Evolutionary conservation across 2,329 filamentous ascomycete genomes (phyloP).

Genomic region (Aureobasidium zeae): DNA sequence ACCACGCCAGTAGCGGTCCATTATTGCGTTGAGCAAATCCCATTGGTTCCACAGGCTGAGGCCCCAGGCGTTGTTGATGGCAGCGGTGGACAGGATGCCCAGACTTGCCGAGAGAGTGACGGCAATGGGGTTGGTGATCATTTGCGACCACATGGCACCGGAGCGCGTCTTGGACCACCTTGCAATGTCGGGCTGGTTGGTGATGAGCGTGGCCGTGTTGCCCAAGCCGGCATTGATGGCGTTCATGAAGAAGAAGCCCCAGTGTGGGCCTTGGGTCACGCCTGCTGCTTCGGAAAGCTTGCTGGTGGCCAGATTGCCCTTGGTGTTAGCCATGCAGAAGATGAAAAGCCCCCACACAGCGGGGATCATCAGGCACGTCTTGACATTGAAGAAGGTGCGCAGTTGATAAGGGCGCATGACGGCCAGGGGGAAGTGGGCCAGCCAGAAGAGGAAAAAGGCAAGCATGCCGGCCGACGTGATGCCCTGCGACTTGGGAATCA

Average conservation of each 20-base stretch:
- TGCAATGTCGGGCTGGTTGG: slow-evolving; percentile 42
- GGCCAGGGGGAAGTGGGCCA: slow-evolving; percentile 29
- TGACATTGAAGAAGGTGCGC: slow-evolving; percentile 39
- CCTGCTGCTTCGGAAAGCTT: slow-evolving; percentile 11
- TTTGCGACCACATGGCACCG: slow-evolving; percentile 36
- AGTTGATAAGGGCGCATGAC: slow-evolving; percentile 38
- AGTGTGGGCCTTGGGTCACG: slow-evolving; percentile 6
- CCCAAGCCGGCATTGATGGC: slow-evolving; percentile 37
- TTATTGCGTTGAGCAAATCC: slow-evolving; percentile 29
- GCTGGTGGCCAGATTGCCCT: slow-evolving; percentile 26
- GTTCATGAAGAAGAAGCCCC: slow-evolving; percentile 32
- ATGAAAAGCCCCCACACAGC: slow-evolving; percentile 36
- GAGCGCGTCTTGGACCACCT: slow-evolving; percentile 33
- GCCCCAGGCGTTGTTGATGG: slow-evolving; percentile 37
- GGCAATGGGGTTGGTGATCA: slow-evolving; percentile 34
- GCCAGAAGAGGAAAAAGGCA: slow-evolving; percentile 25
- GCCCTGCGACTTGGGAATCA: slow-evolving; percentile 30
- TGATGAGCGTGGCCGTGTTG: slow-evolving; percentile 43
- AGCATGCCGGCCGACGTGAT: slow-evolving; percentile 35
- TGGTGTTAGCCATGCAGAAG: slow-evolving; percentile 34
- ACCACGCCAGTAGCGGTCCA: slow-evolving; percentile 27
- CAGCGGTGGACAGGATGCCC: slow-evolving; percentile 38
- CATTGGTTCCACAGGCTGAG: slow-evolving; percentile 28
- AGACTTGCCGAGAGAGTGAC: slow-evolving; percentile 35
- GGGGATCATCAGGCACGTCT: slow-evolving; percentile 42